Evolutionary conservation across 2,329 filamentous ascomycete genomes (phyloP), one percentile per base, ranked within the genome.

Genomic region (Fusarium sambucinum): DNA sequence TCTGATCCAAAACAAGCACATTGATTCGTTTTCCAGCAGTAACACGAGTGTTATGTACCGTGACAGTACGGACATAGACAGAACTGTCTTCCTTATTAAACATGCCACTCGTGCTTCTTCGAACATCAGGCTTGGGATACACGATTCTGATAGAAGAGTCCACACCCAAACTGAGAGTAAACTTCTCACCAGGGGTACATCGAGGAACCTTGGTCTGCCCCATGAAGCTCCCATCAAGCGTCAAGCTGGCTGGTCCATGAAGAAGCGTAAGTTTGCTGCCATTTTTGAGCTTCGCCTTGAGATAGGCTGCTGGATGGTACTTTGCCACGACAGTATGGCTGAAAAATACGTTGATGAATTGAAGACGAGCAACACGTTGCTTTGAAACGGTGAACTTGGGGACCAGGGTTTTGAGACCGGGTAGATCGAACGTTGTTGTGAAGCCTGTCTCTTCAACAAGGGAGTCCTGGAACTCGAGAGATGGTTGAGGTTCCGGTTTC

Each of bases 191-290:
- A 0, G 86, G 78, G 45, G 82, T 84, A 73, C 87, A 88, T 30
- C 84, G 83, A 3, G 87, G 86, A 33, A 90, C 78, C 1, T 74
- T 79, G 3, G 84, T 83, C 56, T 85, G 85, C 5, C 88, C 88
- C 55, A 90, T 79, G 76, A 90, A 90, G 11, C 82, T 82, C 5
- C 87, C 86, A 72, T 91, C 89, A n/a, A 90, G 83, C 1, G 86
- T 89, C 10, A 90, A 79, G 7, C 87, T 86, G 0, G 83, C 82
- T 2, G 81, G 81, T 6, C 87, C 88, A 50, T 80, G 79, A 21
- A 89, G 82, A 9, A 90, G 79, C 0, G 86, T 85, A 42, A 89
- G 80, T 64, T 82, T 83, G 72, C 84, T 86, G 17, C 75, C 79
- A 75, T 90, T 90, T 51, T 80, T 81, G 40, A 90, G 76, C 52